phyloP scores from a whole-genome alignment of 148 eudicot genomes.

The Vaccinium darrowii region DNA sequence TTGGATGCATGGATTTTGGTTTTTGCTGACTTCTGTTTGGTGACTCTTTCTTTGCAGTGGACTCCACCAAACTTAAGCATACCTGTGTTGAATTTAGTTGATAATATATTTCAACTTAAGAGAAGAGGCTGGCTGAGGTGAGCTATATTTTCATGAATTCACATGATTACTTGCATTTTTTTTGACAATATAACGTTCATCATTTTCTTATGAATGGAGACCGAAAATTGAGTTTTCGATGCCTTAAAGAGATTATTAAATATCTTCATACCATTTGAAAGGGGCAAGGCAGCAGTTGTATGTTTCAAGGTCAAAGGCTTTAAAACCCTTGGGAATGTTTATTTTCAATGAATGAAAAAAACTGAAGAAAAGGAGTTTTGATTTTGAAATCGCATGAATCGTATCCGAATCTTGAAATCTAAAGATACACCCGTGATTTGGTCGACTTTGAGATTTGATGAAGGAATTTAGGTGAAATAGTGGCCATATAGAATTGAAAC shows the following conservation, averaged over 20 bases:
- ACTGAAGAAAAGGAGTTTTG: not conserved
- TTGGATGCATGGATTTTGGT: slow-evolving; percentile 10
- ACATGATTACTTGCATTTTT: slow-evolving; percentile 13
- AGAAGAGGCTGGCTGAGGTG: slow-evolving; percentile 99
- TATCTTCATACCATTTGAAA: not conserved
- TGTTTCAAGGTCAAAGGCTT: not conserved
- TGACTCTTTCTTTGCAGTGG: slow-evolving; percentile 68
- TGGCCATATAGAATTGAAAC: not conserved
- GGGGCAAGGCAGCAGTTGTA: not conserved
- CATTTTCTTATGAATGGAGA: not conserved
- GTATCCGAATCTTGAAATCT: not conserved
- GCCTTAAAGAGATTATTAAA: not conserved
- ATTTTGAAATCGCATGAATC: not conserved
- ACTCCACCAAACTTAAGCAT: slow-evolving; percentile 87
- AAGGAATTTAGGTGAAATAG: not conserved
- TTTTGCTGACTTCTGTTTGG: not conserved
- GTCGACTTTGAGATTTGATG: not conserved
- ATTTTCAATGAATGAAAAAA: not conserved
- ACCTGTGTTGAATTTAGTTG: slow-evolving; percentile 89
- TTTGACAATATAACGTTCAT: not conserved
- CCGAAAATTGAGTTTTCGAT: not conserved
- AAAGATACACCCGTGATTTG: not conserved
- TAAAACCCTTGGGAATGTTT: not conserved
- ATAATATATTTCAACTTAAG: slow-evolving; percentile 90
- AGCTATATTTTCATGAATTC: slow-evolving; percentile 9